Conservation (phyloP, 2,329 filamentous ascomycete genomes). For the Phyllosticta citrichinensis region DNA sequence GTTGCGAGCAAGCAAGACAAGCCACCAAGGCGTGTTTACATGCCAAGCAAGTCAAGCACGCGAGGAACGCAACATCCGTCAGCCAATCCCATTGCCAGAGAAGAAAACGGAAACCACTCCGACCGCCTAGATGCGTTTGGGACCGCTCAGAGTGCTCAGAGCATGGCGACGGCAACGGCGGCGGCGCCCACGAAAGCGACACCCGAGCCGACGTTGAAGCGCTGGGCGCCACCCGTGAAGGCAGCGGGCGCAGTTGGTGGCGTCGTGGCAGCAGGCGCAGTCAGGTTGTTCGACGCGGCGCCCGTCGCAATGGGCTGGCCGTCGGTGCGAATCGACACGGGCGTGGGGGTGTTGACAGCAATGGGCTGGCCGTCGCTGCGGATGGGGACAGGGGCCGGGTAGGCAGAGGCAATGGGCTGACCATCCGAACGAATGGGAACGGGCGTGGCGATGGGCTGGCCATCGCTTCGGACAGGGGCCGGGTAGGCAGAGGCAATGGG, state of each 20-base stretch:
- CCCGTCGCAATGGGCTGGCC: constrained; percentile 13
- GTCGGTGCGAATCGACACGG: constrained; percentile 8
- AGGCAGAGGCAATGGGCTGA: background rate
- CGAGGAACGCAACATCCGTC: background rate
- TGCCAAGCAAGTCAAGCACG: background rate
- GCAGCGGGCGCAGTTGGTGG: constrained; percentile 13
- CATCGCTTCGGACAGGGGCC: constrained; percentile 4
- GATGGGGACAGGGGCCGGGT: background rate
- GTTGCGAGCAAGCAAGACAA: background rate
- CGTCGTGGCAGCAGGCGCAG: constrained; percentile 10
- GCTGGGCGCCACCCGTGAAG: constrained; percentile 3
- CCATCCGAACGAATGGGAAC: constrained; percentile 9
- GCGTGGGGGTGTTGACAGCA: background rate
- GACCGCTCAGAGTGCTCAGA: background rate
- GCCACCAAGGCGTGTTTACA: background rate
- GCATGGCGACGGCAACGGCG: constrained; percentile 6
- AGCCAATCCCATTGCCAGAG: background rate
- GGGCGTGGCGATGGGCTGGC: background rate
- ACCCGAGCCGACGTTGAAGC: constrained; percentile 1
- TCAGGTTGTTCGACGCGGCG: background rate
- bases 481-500: background rate
- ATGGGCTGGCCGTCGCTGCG: constrained; percentile 5
- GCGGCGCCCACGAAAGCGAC: constrained; percentile 5
- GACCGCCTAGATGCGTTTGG: background rate
- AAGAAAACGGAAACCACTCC: background rate